Conservation (phyloP, 768 basidiomycete genomes). For the Suillus fuscotomentosus region DNA sequence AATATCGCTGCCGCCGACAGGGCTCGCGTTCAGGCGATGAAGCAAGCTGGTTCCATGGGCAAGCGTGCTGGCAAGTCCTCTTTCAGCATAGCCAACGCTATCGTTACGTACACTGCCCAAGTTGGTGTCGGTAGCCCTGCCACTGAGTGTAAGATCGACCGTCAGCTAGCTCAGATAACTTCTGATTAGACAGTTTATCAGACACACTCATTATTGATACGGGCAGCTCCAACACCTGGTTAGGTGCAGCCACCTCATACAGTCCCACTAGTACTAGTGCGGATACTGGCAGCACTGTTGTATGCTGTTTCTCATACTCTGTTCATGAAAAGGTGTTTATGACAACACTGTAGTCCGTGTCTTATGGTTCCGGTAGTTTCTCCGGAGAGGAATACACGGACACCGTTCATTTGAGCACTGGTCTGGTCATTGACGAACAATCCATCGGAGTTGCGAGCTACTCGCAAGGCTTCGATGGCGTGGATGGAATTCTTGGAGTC, state of each 20-base stretch:
- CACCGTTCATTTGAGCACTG: slow-evolving; percentile 12
- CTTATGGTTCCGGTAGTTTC: slow-evolving; percentile 22
- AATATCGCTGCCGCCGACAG: slow-evolving; percentile 19
- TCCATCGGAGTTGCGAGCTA: slow-evolving; percentile 36
- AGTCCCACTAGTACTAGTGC: slow-evolving; percentile 15
- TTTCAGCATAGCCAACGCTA: slow-evolving; percentile 17
- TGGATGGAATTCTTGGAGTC: slow-evolving; percentile 40
- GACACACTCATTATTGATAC: slow-evolving; percentile 31
- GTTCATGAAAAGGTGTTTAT: slow-evolving; percentile 5
- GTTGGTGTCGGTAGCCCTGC: slow-evolving; percentile 27
- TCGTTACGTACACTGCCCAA: slow-evolving; percentile 25
- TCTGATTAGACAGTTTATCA: slow-evolving; percentile 7
- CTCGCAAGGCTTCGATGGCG: slow-evolving; percentile 23
- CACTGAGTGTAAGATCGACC: slow-evolving; percentile 22
- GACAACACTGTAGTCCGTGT: slow-evolving; percentile 8
- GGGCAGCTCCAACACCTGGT: slow-evolving; percentile 33
- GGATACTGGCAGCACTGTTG: slow-evolving; percentile 19
- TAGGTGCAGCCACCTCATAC: slow-evolving; percentile 25
- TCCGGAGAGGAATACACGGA: slow-evolving; percentile 19
- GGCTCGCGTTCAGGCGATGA: slow-evolving; percentile 17
- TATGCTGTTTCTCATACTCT: slow-evolving; percentile 7
- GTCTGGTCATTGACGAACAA: slow-evolving; percentile 25
- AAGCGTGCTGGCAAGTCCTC: slow-evolving; percentile 10
- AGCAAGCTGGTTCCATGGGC: background rate
- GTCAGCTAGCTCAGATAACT: background rate